Base-by-base conservation (phyloP, 805 yeast genomes). In the Metschnikowia kunwiensis region DNA sequence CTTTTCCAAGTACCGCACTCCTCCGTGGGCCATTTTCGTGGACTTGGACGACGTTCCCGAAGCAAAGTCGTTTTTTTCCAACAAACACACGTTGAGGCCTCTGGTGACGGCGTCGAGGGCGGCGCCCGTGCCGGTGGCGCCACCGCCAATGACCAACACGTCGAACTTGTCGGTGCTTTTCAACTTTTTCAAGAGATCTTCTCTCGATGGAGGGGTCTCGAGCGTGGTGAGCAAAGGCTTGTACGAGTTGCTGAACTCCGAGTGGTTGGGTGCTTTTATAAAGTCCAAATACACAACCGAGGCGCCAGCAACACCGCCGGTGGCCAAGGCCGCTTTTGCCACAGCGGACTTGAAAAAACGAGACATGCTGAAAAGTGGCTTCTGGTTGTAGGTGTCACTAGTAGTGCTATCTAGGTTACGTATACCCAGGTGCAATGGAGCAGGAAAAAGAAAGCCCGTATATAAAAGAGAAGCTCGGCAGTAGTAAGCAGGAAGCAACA, bases 1-100 rank as follows among this genome's bases (percentile, higher is more conserved):
- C 69, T 89, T 89, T 61, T 89, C 97, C 55, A 89, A 74, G 62
- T 89, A 89, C 54, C 97, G 74, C 27, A 89, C 96, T 60, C 97
- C 97, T 49, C 97, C 97, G 58, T 89, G 97, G 28, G 95, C 96
- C 80, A 89, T 85, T 67, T 89, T 89, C 32, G 97, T 89, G 11
- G 95, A 85, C 54, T 88, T 85, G 23, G 96, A 87, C 7, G 95
- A 84, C 11, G 97, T 91, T 27, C 96, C 96, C 7, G 87, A 74
- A 6, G 96, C 95, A 57, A 84, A 89, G 68, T 89, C 97, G 47
- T 78, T 79, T 57, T 82, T 82, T 63, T 89, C 97, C 41, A 89
- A 74, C 40, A 89, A 61, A 34, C 94, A 85, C 27, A 87, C 96
- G 55, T 86, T 85, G 50, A 88, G 75, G 31, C 97, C 97, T 61